phyloP scores from a whole-genome alignment of 768 basidiomycete species.

The Auricularia sp. region DNA sequence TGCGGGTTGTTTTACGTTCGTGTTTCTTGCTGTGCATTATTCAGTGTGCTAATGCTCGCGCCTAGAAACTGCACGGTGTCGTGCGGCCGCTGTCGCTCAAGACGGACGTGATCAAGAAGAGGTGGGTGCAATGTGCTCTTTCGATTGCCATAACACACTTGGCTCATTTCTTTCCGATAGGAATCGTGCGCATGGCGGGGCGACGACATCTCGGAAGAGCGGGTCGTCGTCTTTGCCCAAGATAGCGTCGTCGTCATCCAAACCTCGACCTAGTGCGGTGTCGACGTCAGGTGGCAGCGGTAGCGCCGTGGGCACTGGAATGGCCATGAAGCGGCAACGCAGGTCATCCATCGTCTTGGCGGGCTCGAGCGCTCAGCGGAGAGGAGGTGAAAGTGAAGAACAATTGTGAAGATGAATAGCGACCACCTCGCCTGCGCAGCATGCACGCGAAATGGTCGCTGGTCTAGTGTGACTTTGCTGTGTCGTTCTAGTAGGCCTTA shows the following conservation, averaged over 20 bases:
- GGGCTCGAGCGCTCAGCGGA: neutral
- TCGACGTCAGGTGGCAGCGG: conserved; percentile 3
- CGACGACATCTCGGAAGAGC: conserved; percentile 55
- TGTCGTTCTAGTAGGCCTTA: too few relatives aligned
- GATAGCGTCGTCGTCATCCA: conserved; percentile 60
- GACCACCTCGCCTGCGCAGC: too few relatives aligned
- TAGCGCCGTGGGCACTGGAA: conserved; percentile 12
- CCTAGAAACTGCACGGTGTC: conserved; percentile 89
- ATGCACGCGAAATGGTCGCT: too few relatives aligned
- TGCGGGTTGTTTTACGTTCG: conserved; percentile 89
- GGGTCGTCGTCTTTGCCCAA: conserved; percentile 50
- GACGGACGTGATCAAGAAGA: conserved; percentile 96
- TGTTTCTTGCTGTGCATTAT: conserved; percentile 12
- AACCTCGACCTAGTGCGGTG: conserved; percentile 36
- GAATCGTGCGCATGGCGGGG: conserved; percentile 72
- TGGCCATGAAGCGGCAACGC: conserved; percentile 68
- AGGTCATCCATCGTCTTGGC: conserved; percentile 41
- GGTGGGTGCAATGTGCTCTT: conserved; percentile 32
- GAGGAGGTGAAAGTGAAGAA: neutral
- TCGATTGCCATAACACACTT: conserved; percentile 7
- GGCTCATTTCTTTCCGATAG: conserved; percentile 25
- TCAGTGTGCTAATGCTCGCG: neutral
- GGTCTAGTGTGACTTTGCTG: too few relatives aligned
- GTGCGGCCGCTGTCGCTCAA: conserved; percentile 89
- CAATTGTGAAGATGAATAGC: neutral